Evolutionary conservation across 257 asterid species (phyloP).

Genomic region (Solanum ossicruentum): DNA sequence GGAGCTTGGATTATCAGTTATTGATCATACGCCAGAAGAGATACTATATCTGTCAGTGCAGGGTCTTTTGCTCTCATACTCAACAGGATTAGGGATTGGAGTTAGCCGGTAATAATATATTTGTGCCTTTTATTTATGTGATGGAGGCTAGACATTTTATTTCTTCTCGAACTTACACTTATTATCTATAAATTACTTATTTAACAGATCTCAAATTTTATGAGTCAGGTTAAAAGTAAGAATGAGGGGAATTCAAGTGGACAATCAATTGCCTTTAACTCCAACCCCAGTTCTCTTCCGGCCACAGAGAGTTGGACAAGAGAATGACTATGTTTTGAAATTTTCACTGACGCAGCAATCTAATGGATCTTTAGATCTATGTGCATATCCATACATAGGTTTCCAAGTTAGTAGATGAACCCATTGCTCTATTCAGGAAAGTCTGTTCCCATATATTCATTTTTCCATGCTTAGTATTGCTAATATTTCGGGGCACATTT

Average conservation of each 20-base stretch:
- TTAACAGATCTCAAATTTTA: background rate
- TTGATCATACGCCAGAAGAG: constrained; percentile 99
- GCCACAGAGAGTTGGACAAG: constrained; percentile 82
- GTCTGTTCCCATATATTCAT: background rate
- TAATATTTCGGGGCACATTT: background rate
- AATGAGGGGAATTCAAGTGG: constrained; percentile 86
- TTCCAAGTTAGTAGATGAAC: constrained; percentile 55
- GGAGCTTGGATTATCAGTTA: constrained; percentile 86
- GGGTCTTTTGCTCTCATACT: constrained; percentile 76
- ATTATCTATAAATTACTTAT: background rate
- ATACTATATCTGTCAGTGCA: constrained; percentile 72
- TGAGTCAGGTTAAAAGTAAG: constrained; percentile 67
- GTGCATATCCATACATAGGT: constrained; percentile 88
- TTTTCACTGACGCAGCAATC: constrained; percentile 90
- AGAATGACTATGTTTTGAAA: constrained; percentile 72
- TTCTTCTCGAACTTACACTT: background rate
- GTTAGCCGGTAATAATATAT: constrained; percentile 58
- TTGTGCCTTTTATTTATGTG: constrained; percentile 1
- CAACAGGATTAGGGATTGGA: constrained; percentile 93
- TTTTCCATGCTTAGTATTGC: background rate
- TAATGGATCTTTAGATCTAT: constrained; percentile 81
- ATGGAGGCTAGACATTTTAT: background rate
- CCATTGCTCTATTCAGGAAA: background rate
- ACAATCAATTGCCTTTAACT: constrained; percentile 93
- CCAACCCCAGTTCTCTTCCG: constrained; percentile 97